Conservation (phyloP, 768 basidiomycete species). For the Suillus sp. region DNA sequence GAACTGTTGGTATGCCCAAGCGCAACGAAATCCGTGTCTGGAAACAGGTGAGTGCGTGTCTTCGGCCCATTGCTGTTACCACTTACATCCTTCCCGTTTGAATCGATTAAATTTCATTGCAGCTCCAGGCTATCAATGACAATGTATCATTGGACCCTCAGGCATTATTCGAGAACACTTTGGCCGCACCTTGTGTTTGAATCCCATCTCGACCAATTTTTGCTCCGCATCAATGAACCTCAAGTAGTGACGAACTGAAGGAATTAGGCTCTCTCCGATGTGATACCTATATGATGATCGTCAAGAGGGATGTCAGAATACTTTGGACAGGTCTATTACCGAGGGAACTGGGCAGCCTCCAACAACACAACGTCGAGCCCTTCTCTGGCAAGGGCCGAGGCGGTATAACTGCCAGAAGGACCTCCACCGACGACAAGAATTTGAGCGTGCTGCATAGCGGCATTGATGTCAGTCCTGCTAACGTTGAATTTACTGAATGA, state of each 20-base stretch:
- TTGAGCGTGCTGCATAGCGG: conserved; percentile 24
- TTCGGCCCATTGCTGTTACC: background rate
- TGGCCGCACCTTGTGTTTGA: conserved; percentile 48
- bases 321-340: conserved; percentile 33
- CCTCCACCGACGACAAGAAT: conserved; percentile 60
- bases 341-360: conserved; percentile 57
- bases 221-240: conserved; percentile 52
- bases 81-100: conserved; percentile 61
- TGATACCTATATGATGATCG: conserved; percentile 39
- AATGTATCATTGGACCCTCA: background rate
- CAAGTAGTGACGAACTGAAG: conserved; percentile 54
- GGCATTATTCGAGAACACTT: conserved; percentile 16
- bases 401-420: conserved; percentile 59
- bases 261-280: conserved; percentile 50
- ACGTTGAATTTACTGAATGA: background rate
- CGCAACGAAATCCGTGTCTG: conserved; percentile 62
- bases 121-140: conserved; percentile 50
- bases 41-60: background rate
- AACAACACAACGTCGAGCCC: conserved; percentile 58
- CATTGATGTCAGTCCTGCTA: background rate
- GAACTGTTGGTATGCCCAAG: conserved; percentile 49
- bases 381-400: conserved; percentile 56
- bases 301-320: background rate
- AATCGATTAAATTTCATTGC: conserved; percentile 59
- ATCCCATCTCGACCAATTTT: conserved; percentile 45